Evolutionary conservation across 345 rosid genomes (phyloP).

Genomic region (Jatropha curcas): DNA sequence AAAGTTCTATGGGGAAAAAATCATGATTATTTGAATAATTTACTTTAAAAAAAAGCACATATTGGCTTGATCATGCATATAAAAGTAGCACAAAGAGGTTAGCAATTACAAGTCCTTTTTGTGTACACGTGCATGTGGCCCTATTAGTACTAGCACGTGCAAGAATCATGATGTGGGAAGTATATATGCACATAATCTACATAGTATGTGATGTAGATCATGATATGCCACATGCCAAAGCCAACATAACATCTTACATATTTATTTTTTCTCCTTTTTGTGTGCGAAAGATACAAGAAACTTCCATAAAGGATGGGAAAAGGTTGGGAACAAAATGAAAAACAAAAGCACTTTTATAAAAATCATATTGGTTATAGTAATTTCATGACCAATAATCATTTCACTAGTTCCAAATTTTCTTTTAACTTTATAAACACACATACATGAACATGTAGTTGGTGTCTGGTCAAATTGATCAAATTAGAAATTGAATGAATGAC

Average conservation of each 20-base stretch:
- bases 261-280: neutral
- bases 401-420: slow-evolving; percentile 9
- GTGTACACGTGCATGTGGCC: slow-evolving; percentile 14
- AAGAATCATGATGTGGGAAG: slow-evolving; percentile 14
- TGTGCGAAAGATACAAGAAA: slow-evolving; percentile 14
- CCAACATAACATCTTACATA: neutral
- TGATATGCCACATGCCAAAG: neutral
- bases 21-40: too few relatives aligned
- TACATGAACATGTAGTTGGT: too few relatives aligned
- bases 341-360: neutral
- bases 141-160: slow-evolving; percentile 12
- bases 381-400: neutral
- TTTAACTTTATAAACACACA: neutral
- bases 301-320: slow-evolving; percentile 18
- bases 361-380: neutral
- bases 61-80: too few relatives aligned
- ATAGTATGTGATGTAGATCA: slow-evolving; percentile 16
- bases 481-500: too few relatives aligned
- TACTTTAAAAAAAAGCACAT: too few relatives aligned
- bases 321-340: neutral
- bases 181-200: slow-evolving; percentile 6
- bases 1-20: too few relatives aligned
- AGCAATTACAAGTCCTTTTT: too few relatives aligned
- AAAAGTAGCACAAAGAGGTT: too few relatives aligned
- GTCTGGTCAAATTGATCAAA: too few relatives aligned